These are phyloP conservation scores for Myxozyma sirexii DNA, from an alignment of 805 yeast species.

Conservation along the genomic window DNA sequence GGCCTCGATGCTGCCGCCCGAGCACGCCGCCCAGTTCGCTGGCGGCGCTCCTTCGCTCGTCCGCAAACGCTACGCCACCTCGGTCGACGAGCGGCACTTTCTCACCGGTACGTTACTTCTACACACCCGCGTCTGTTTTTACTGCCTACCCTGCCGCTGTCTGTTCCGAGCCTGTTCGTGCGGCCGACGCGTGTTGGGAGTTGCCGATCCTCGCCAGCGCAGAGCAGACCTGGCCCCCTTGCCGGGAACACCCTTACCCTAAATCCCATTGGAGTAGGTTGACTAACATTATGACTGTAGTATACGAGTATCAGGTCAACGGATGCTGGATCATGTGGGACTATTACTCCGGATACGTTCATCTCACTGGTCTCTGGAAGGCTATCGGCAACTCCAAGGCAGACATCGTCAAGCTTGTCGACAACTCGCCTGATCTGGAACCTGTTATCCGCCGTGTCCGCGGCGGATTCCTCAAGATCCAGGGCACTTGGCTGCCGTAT, in stretches of 20 bases:
- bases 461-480: conserved; percentile 89
- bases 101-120: conserved; percentile 31
- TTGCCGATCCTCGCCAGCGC: conserved; percentile 12
- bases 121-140: background rate
- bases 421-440: conserved; percentile 63
- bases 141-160: background rate
- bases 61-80: conserved; percentile 64
- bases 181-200: conserved; percentile 5
- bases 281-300: conserved; percentile 49
- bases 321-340: conserved; percentile 85
- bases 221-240: background rate
- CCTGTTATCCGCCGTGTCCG: conserved; percentile 70
- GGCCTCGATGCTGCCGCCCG: conserved; percentile 28
- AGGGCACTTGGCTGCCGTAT: conserved; percentile 90
- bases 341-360: conserved; percentile 80
- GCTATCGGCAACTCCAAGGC: conserved; percentile 69
- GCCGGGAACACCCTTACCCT: background rate
- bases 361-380: conserved; percentile 87
- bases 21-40: conserved; percentile 29
- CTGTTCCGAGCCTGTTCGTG: background rate
- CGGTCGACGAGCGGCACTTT: conserved; percentile 62
- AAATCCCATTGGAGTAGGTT: too few species aligned
- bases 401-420: conserved; percentile 72
- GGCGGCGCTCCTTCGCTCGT: conserved; percentile 14
- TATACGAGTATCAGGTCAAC: conserved; percentile 69